These are phyloP conservation scores for Verticillium isaacii DNA, from an alignment of 2,329 filamentous ascomycete species.

Conservation along the genomic window DNA sequence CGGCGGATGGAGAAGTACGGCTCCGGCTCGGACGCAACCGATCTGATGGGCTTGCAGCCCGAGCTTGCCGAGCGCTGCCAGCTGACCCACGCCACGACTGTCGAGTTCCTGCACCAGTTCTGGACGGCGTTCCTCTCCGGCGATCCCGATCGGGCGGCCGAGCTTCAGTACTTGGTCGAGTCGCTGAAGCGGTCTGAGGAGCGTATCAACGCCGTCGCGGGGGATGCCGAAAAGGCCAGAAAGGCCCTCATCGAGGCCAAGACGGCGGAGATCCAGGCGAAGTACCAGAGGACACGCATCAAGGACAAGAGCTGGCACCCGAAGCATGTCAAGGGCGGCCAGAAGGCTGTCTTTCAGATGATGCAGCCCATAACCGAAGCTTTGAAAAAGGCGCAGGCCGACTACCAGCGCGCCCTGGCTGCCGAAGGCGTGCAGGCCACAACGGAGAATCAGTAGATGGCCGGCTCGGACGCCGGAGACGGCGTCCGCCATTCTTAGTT, in stretches of 20 bases:
- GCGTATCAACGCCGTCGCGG: slow-evolving; percentile 75
- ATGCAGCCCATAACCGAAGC: slow-evolving; percentile 70
- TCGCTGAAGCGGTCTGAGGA: slow-evolving; percentile 72
- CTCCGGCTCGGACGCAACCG: slow-evolving; percentile 24
- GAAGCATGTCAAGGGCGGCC: slow-evolving; percentile 67
- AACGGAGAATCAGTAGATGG: slow-evolving; percentile 31
- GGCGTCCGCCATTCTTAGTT: background rate
- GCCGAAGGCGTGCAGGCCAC: slow-evolving; percentile 52
- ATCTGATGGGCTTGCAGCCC: slow-evolving; percentile 39
- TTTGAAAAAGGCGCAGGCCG: slow-evolving; percentile 62
- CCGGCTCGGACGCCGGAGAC: background rate
- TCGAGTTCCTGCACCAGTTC: slow-evolving; percentile 96
- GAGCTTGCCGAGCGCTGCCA: slow-evolving; percentile 55
- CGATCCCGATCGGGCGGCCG: slow-evolving; percentile 71
- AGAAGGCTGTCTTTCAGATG: slow-evolving; percentile 68
- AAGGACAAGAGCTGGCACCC: slow-evolving; percentile 63
- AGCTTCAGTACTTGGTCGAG: slow-evolving; percentile 77
- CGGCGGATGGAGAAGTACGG: slow-evolving; percentile 56
- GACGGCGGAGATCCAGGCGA: slow-evolving; percentile 65
- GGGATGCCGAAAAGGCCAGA: slow-evolving; percentile 72
- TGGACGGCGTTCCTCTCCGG: slow-evolving; percentile 91
- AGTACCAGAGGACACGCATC: slow-evolving; percentile 68
- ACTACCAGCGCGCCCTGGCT: slow-evolving; percentile 67
- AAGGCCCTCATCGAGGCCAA: slow-evolving; percentile 60
- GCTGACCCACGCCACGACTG: slow-evolving; percentile 83